Evolutionary conservation across 768 basidiomycete species (phyloP).

Genomic region (Collybia sordida): DNA sequence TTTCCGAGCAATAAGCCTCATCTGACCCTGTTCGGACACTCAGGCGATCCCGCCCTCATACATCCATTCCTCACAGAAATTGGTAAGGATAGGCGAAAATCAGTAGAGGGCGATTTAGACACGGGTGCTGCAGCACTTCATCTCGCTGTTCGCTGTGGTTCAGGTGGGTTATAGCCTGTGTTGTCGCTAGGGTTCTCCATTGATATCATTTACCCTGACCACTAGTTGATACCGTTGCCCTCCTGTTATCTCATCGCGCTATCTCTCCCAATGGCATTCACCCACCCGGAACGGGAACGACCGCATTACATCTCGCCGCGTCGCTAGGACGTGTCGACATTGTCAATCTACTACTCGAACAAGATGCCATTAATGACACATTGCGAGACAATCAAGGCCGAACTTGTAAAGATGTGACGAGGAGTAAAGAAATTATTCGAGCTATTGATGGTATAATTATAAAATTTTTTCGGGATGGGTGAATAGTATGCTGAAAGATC

Average conservation of each 20-base stretch:
- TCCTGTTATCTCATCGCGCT: constrained; percentile 69
- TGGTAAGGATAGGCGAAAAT: constrained; percentile 55
- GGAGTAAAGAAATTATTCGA: constrained; percentile 60
- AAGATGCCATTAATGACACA: constrained; percentile 80
- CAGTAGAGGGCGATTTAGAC: constrained; percentile 47
- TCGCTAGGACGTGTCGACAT: constrained; percentile 72
- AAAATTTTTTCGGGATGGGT: no score
- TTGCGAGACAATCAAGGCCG: constrained; percentile 64
- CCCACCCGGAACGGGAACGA: constrained; percentile 72
- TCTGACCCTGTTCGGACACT: background rate
- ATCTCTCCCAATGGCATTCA: constrained; percentile 80
- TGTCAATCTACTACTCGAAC: constrained; percentile 74
- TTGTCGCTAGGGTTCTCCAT: background rate
- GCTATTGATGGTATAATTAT: constrained; percentile 62
- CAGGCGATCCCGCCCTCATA: constrained; percentile 74
- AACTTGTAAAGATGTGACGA: constrained; percentile 72
- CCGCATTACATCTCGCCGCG: constrained; percentile 67
- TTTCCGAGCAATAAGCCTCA: background rate
- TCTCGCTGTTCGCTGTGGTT: constrained; percentile 80
- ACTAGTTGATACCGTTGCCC: constrained; percentile 64
- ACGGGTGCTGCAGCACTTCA: constrained; percentile 76
- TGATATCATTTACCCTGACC: constrained; percentile 6
- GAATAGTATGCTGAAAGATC: background rate
- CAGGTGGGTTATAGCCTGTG: constrained; percentile 43
- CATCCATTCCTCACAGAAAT: constrained; percentile 82